These are phyloP conservation scores for Kuraishia capsulata DNA, from an alignment of 805 yeast genomes.

Conservation along the genomic window DNA sequence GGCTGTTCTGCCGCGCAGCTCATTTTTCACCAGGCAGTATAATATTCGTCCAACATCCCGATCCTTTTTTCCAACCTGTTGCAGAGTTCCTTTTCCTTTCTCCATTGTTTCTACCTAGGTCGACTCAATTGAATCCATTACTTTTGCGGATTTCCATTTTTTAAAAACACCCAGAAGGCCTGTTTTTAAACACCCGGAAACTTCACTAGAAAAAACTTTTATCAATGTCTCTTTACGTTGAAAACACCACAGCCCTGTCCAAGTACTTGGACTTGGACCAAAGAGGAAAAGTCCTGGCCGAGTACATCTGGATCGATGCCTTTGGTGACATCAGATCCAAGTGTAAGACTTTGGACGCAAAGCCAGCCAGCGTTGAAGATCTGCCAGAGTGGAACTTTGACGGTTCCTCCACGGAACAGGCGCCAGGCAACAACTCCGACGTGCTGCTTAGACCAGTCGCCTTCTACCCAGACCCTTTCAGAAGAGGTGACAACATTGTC, in stretches of 20 bases:
- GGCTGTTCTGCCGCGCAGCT: neutral
- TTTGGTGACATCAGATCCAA: slow-evolving; percentile 87
- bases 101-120: too few species aligned
- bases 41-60: too few species aligned
- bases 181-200: too few species aligned
- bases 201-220: too few species aligned
- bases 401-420: slow-evolving; percentile 97
- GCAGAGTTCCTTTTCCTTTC: too few species aligned
- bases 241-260: slow-evolving; percentile 71
- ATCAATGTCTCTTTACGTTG: slow-evolving; percentile 20
- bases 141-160: too few species aligned
- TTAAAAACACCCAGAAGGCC: too few species aligned
- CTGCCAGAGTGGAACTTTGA: slow-evolving; percentile 99
- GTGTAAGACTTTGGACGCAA: slow-evolving; percentile 75
- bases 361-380: slow-evolving; percentile 67
- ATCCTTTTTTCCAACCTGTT: neutral
- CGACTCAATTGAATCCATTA: too few species aligned
- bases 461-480: slow-evolving; percentile 92
- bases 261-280: slow-evolving; percentile 82
- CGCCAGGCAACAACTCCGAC: slow-evolving; percentile 97
- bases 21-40: too few species aligned
- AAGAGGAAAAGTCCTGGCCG: slow-evolving; percentile 83
- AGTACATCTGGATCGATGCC: slow-evolving; percentile 97
- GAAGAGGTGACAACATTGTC: slow-evolving; percentile 94
- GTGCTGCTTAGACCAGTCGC: slow-evolving; percentile 94